Evolutionary conservation across 2,329 filamentous ascomycete genomes (phyloP).

Genomic region (Nemania bipapillata): DNA sequence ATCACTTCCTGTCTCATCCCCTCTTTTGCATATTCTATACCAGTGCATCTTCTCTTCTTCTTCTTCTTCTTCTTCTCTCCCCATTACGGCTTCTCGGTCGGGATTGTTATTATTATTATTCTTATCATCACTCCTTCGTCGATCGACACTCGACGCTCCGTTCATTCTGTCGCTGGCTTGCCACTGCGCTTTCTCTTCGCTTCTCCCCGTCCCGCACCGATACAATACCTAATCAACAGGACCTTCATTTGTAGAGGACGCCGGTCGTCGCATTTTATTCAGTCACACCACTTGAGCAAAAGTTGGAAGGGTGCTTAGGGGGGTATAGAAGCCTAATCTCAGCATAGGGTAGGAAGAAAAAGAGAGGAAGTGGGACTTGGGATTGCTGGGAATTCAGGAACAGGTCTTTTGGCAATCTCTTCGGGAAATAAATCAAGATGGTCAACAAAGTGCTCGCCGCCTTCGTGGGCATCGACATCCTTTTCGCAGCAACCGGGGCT

Average conservation of each 20-base stretch:
- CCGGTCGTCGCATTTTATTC: constrained; percentile 52
- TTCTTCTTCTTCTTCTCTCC: constrained; percentile 41
- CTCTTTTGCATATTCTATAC: constrained; percentile 37
- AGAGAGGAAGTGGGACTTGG: constrained; percentile 23
- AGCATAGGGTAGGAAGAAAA: not conserved
- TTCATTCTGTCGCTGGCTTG: constrained; percentile 43
- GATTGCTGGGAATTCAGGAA: constrained; percentile 21
- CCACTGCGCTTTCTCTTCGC: constrained; percentile 32
- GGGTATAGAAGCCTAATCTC: not conserved
- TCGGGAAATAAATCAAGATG: constrained; percentile 56
- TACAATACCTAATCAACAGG: constrained; percentile 17
- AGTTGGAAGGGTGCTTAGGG: constrained; percentile 9
- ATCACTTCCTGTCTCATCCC: constrained; percentile 43
- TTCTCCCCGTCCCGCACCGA: constrained; percentile 13
- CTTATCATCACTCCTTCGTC: constrained; percentile 43
- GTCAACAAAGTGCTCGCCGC: constrained; percentile 65
- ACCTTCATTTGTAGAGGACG: constrained; percentile 49
- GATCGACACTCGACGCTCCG: constrained; percentile 43
- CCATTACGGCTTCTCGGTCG: constrained; percentile 30
- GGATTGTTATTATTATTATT: constrained; percentile 41
- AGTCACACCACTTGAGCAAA: constrained; percentile 3
- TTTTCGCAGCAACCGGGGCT: constrained; percentile 66
- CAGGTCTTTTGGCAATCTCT: not conserved
- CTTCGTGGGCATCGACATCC: constrained; percentile 60
- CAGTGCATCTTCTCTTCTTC: constrained; percentile 31